Percentiles rank a stretch among this genome's conserved stretches.
These are phyloP conservation scores for Monilinia fructicola DNA, from an alignment of 2,329 filamentous ascomycete species.

Conservation along the genomic window DNA sequence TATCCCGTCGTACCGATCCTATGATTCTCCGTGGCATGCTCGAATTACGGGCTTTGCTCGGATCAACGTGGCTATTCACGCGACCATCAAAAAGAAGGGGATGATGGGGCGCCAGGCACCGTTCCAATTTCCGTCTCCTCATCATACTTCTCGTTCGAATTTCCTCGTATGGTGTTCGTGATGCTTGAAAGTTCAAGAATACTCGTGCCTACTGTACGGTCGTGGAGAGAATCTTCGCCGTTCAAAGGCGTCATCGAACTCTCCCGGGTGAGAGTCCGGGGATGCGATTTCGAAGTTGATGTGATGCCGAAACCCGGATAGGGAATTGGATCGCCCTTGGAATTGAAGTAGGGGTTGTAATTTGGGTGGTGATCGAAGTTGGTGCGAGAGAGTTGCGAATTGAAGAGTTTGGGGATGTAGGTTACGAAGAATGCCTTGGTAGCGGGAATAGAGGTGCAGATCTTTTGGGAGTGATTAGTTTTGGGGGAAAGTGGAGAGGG, in stretches of 20 bases:
- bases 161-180: neutral
- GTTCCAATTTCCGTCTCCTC: neutral
- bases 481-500: too few relatives aligned
- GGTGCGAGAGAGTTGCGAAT: neutral
- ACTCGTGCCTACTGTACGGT: neutral
- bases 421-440: constrained; percentile 46
- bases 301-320: neutral
- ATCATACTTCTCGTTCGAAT: neutral
- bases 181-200: neutral
- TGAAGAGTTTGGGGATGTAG: constrained; percentile 39
- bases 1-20: neutral
- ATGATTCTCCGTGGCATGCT: neutral
- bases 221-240: neutral
- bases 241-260: neutral
- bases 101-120: neutral
- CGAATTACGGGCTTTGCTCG: too few relatives aligned
- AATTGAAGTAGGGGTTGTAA: neutral
- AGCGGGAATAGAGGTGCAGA: constrained; percentile 47
- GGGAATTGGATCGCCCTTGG: neutral
- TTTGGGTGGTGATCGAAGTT: neutral
- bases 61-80: neutral
- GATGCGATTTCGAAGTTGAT: neutral
- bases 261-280: neutral
- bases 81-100: too few relatives aligned
- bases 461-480: constrained; percentile 32